phyloP scores from a whole-genome alignment of 2,329 filamentous ascomycete species.

The Tolypocladium album region DNA sequence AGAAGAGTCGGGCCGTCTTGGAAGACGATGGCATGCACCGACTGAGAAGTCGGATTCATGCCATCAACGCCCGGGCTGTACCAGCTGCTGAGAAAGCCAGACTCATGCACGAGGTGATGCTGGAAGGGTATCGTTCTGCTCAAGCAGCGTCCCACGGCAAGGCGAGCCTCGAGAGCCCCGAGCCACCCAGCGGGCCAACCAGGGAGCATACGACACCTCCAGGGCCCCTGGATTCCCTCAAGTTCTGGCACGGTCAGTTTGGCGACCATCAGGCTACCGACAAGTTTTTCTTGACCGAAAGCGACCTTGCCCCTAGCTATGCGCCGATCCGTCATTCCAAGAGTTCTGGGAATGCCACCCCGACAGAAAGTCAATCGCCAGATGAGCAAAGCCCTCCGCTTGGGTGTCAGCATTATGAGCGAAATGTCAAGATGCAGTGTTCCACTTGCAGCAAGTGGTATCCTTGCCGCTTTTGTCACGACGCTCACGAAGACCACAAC shows the following conservation, averaged over 20 bases:
- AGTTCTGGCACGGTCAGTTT: constrained; percentile 44
- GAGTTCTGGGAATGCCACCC: constrained; percentile 33
- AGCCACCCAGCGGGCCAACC: constrained; percentile 11
- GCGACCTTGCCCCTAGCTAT: constrained; percentile 59
- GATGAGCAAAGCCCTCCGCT: constrained; percentile 36
- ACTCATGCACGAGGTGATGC: constrained; percentile 60
- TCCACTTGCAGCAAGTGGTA: constrained; percentile 86
- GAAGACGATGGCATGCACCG: constrained; percentile 70
- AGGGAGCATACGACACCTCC: constrained; percentile 30
- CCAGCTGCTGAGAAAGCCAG: constrained; percentile 55
- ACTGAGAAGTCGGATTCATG: constrained; percentile 56
- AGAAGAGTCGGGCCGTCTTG: constrained; percentile 36
- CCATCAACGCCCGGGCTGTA: constrained; percentile 52
- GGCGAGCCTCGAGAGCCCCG: constrained; percentile 6
- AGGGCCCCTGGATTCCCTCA: constrained; percentile 41
- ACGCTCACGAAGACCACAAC: constrained; percentile 67
- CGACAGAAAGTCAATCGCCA: constrained; percentile 8
- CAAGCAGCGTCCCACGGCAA: constrained; percentile 4
- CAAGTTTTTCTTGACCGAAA: constrained; percentile 40
- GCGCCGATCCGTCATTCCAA: constrained; percentile 40
- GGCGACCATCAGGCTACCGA: constrained; percentile 26
- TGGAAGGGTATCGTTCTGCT: constrained; percentile 51
- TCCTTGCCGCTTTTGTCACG: constrained; percentile 89
- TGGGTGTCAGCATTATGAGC: constrained; percentile 86
- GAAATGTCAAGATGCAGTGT: constrained; percentile 94